Percentiles rank a stretch among this genome's conserved stretches.
These are phyloP conservation scores for Trematosphaeria pertusa DNA, from an alignment of 2,329 filamentous ascomycete species.

Conservation along the genomic window DNA sequence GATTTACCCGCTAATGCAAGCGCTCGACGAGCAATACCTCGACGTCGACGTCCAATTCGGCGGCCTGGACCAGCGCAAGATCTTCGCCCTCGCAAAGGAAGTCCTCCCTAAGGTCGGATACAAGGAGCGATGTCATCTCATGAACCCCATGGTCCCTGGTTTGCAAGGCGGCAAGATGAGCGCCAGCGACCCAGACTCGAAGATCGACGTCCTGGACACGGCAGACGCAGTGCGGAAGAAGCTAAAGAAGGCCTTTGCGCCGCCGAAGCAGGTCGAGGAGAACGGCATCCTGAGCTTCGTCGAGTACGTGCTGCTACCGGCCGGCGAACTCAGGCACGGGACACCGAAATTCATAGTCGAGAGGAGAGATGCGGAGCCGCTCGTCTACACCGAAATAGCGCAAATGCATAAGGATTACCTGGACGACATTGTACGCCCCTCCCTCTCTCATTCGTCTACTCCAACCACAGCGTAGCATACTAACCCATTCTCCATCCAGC, in stretches of 20 bases:
- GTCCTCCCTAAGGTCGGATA: slow-evolving; percentile 87
- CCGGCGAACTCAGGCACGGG: slow-evolving; percentile 66
- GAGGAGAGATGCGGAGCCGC: slow-evolving; percentile 71
- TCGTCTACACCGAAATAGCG: slow-evolving; percentile 79
- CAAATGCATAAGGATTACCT: slow-evolving; percentile 81
- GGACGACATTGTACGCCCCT: slow-evolving; percentile 71
- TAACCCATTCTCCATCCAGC: slow-evolving; percentile 48
- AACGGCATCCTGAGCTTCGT: slow-evolving; percentile 89
- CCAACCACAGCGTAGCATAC: background rate
- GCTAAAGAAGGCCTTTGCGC: slow-evolving; percentile 77
- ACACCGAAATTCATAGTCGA: slow-evolving; percentile 71
- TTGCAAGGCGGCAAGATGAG: slow-evolving; percentile 84
- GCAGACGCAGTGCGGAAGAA: slow-evolving; percentile 74
- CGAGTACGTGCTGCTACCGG: slow-evolving; percentile 85
- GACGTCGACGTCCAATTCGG: slow-evolving; percentile 89
- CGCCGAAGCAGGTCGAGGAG: slow-evolving; percentile 77
- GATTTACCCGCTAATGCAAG: slow-evolving; percentile 87
- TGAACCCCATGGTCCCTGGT: slow-evolving; percentile 91
- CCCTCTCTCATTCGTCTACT: background rate
- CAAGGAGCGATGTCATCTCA: slow-evolving; percentile 72
- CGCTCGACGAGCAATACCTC: slow-evolving; percentile 83
- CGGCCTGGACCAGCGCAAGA: slow-evolving; percentile 79
- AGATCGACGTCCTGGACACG: slow-evolving; percentile 90
- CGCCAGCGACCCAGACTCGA: slow-evolving; percentile 73
- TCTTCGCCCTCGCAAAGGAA: slow-evolving; percentile 86